Evolutionary conservation across 495 filamentous ascomycete species (phyloP), one percentile per base, ranked within the genome.

Genomic region (Xylaria intraflava): DNA sequence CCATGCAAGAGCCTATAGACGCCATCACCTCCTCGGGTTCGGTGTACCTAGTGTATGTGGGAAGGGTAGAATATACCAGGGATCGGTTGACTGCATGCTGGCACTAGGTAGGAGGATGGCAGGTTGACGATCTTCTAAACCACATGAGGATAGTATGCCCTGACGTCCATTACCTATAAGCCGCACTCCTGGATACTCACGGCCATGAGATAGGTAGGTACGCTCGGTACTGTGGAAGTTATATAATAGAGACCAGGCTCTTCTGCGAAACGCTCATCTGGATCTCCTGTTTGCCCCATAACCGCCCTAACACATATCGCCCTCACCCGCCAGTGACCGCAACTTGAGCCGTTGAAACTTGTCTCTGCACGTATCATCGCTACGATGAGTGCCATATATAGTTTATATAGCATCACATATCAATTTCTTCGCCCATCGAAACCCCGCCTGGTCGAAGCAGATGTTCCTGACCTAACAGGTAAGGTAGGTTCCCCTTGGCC

Each of bases 401-500:
- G 36, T 2, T 27, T 51, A 16, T 42, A 11, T 38, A 41, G 38
- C 38, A 12, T 51, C 17, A 39, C 38, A 6, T 33, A 41, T 23
- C 48, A 51, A 20, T 55, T 55, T 31, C 22, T 51, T 14, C 17
- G 2, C 6, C 53, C 53, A 14, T 41, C 46, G 16, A 51, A 56
- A 22, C 53, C 53, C n/a, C 35, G 19, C 26, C n/a, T 56, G 4
- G 27, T 35, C 27, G 53, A 56, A 23, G 44, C 51, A n/a, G 45
- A 56, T 33, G 36, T 56, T 2, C 53, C 53, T 19, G 47, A 56
- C 20, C 22, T 56, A 16, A 30, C 24, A 14, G 53, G 53, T 6
- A 56, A 56, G 46, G 53, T 50, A 35, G 27, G 20, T 39, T n/a
- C 10, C 22, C 48, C 48, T 50, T 19, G 22, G 19, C 14, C 42